Base-by-base conservation (phyloP, 257 asterid species). In the Penstemon eatonii region DNA sequence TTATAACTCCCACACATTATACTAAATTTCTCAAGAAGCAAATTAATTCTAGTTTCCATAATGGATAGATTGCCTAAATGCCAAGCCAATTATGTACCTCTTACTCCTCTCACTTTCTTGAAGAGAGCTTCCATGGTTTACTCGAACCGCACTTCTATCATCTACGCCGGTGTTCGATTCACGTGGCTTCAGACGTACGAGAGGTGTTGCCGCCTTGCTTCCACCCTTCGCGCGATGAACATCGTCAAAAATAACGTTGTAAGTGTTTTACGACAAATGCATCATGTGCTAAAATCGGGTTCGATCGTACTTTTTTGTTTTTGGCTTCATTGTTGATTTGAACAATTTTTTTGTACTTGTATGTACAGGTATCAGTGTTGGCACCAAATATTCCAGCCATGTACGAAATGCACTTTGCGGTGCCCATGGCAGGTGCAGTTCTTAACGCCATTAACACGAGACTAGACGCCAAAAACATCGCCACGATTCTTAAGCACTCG, bases 371-470 rank as follows among this genome's bases (percentile, higher is more conserved):
- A 3, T 91, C 96, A 0, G 96, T 91, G 4, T 62, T 91, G 87
- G 96, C 97, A 1, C 96, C 96, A 0, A 92, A 92, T n/a, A 73
- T 89, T 55, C 96, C 96, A 43, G 96, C 98, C 0, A 54, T 80
- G 76, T 86, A 89, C 53, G 98, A 92, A 42, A 86, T 92, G 96
- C 96, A 89, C 75, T 89, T 89, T 54, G 95, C 96, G 1, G 98
- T 92, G 64, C 96, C 96, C 0, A 89, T 92, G 98, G 96, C 98
- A 0, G 96, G 98, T n/a, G 97, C 92, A 0, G 93, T 91, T 4
- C 82, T 91, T 11, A 91, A 89, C 75, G 62, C 96, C 0, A 83
- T 92, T 74, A 92, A 92, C 81, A 86, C 92, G 0, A 83, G 98
- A 66, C 86, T 92, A 0, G 90, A 92, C 37, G 86, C 96, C 2